Base-by-base conservation (phyloP, 139 green algal species). In the Tetradesmus obliquus region DNA sequence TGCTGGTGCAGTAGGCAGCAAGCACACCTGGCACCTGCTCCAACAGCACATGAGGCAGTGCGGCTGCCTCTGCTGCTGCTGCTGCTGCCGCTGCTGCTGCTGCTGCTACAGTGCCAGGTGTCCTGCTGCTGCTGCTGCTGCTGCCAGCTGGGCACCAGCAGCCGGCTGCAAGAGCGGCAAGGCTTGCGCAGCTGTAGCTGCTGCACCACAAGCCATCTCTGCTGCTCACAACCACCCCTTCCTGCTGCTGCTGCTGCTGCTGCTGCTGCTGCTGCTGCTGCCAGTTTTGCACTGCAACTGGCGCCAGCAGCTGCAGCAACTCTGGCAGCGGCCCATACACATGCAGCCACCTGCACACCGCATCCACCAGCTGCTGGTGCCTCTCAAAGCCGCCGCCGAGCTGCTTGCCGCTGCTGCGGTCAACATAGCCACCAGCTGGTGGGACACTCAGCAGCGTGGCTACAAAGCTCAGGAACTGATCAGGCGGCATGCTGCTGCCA, bases 141-240 rank as follows among this genome's bases (percentile, higher is more conserved):
- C 79, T 32, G 54, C 79, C 1, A 15, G 54, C 1, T 60, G 72
- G 17, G 58, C 22, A 6, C 82, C 87, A 45, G 20, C 62, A 82
- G 3, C 72, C n/a, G 13, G 88, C 87, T 19, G 82, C 92, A 55
- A 82, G 24, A 9, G 92, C 84, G 79, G 69, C 84, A 84, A 94
- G 55, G 17, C 24, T 69, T 8, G 88, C 62, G 8, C 84, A 79
- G 88, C 92, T 92, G 88, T 94, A 92, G 71, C 71, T 90, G 53
- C 69, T 84, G 53, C 86, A 55, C 20, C 86, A 53, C 69, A 90
- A 82, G 71, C 82, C 69, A 86, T 79, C 8, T 45, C 84, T 54
- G n/a, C 84, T 87, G 74, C 32, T 5, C 66, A 55, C 7, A 74
- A 24, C n/a, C 62, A 66, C 10, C 1, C 24, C 24, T 12, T 60